Base-by-base conservation (phyloP, 208 protist species). In the Trichomonas gallinae region DNA sequence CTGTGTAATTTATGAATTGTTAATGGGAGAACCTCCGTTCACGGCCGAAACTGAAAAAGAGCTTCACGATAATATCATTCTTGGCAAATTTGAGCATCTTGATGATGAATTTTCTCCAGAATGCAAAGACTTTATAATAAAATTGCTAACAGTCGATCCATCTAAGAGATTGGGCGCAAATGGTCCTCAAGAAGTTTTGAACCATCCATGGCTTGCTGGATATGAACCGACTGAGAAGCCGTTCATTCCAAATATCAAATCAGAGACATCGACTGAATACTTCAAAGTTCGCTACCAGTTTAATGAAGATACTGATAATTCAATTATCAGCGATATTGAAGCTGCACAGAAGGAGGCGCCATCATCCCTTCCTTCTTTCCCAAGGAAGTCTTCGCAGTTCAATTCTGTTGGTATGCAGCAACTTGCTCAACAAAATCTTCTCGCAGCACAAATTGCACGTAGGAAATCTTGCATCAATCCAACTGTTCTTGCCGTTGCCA, bases 131-230 rank as follows among this genome's bases (percentile, higher is more conserved):
- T 38, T 93, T 6, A 93, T 98, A 23, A 97, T 88, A 46, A 96
- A 83, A 4, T 42, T 97, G 38, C 36, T 97, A 0, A 42, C 46
- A 21, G 58, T 89, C 58, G 96, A 97, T 63, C 97, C 96, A 6
- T 63, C 88, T 26, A 97, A 97, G 34, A 0, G 97, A 21, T 42
- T 97, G 34, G 97, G 97, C 23, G 85, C 96, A n/a, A 97, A 97
- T n/a, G 96, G 96, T 0, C 34, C 51, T 31, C 48, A 97, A 15
- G 97, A 97, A 36, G 63, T 97, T 3, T 97, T 97, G 4, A 48
- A 58, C 58, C 97, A 97, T 81, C 38, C 96, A 31, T 96, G 96
- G 48, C 96, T 97, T 42, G 40, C 40, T 26, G 87, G 40, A 0
- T 23, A 48, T 36, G 44, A 93, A 34, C 44, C 44, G 17, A 17